phyloP scores from a whole-genome alignment of 805 yeast species.

The Saccharomycopsis javanensis region DNA sequence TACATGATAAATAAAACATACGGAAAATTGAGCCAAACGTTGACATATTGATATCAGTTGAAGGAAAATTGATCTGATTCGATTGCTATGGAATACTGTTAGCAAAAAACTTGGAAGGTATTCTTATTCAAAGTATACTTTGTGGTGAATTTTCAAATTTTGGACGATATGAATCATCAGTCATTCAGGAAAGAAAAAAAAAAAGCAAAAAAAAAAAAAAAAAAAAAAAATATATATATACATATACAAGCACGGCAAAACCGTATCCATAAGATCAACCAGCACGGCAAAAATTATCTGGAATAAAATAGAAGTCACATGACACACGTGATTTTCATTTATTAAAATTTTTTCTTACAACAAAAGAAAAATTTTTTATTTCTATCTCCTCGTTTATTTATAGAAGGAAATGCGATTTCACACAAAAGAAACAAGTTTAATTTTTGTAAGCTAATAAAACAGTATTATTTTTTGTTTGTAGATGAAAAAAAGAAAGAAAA shows the following conservation, averaged over 20 bases:
- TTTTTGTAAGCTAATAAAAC: neutral
- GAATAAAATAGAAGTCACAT: too few species aligned
- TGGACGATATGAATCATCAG: neutral
- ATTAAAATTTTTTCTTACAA: too few species aligned
- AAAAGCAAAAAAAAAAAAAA: neutral
- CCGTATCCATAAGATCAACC: neutral
- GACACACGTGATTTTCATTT: neutral
- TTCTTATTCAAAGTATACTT: too few species aligned
- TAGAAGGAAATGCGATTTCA: neutral
- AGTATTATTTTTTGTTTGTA: neutral
- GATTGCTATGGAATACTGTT: too few species aligned
- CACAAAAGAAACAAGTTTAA: neutral
- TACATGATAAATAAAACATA: too few species aligned
- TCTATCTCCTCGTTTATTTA: neutral
- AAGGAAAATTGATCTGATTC: too few species aligned
- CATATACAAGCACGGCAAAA: neutral
- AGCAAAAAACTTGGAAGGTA: too few species aligned
- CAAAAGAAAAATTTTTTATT: neutral
- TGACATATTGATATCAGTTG: conserved; percentile 53
- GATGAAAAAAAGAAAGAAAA: neutral
- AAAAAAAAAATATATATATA: neutral
- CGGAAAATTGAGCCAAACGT: conserved; percentile 47
- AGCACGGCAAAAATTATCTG: too few species aligned
- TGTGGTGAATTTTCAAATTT: neutral
- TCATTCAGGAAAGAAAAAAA: neutral